Evolutionary conservation across 1,284 basidiomycete species (phyloP), one percentile per base, ranked within the genome.

Genomic region (Moniliophthora roreri): DNA sequence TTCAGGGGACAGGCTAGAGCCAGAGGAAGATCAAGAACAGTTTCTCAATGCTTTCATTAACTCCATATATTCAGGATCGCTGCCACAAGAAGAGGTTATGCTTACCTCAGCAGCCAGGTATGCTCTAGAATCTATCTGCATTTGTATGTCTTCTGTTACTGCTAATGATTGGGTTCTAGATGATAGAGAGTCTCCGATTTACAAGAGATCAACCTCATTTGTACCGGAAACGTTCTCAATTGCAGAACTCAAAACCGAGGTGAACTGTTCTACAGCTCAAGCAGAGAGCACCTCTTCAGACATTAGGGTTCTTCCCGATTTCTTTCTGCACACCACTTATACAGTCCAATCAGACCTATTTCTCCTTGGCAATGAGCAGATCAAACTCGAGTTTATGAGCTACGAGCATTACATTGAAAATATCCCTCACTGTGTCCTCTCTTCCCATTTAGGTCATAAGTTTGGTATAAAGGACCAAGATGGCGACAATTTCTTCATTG

Each of bases 1-100:
- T 7, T 23, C 55, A 10, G 57, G 55, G n/a, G 60, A 63, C 21
- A 42, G 52, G 0, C 56, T 60, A 8, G 57, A 60, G 11, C 50
- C 59, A 15, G 51, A 57, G 7, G 55, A 61, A 18, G 60, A 63
- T 11, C 39, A 52, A 7, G 60, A 64, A 36, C 58, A 54, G 2
- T 62, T 58, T 37, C 49, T 64, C 2, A 54, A 62, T 0, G 45
- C 46, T 4, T 50, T 53, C 4, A 49, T 58, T n/a, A 24, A 24
- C 34, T 15, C 15, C 4, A 8, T 15, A 18, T 7, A 23, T 20
- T 2, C 24, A 32, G 28, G 28, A 6, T 32, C 28, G 6, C 7
- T 32, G 28, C 28, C 28, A 32, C 11, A 6, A 6, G 28, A 11
- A 32, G 28, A n/a, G n/a, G n/a, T 11, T 6, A 32, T 11, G 11